A percentile compares a stretch with the other conserved stretches of the same genome.
Conservation (phyloP, 805 yeast species). For the Metschnikowia koreensis region DNA sequence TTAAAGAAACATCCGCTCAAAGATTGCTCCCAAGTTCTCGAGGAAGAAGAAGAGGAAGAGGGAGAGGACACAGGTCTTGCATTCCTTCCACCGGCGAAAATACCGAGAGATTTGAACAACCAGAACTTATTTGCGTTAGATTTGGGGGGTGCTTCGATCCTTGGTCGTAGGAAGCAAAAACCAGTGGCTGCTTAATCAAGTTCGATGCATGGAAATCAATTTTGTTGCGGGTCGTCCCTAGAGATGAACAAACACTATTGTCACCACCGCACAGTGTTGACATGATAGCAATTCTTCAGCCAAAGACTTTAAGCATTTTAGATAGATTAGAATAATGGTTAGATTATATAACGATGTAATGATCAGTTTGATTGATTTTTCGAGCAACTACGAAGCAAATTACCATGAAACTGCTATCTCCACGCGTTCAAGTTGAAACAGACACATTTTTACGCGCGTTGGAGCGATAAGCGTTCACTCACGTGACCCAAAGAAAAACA, state of each 20-base stretch:
- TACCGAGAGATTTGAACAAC: conserved; percentile 15
- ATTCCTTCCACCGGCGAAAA: conserved; percentile 3
- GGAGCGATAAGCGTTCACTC: neutral
- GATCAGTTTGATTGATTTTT: conserved; percentile 4
- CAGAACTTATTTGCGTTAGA: conserved; percentile 41
- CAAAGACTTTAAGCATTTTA: conserved; percentile 1
- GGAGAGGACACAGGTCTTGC: conserved; percentile 20
- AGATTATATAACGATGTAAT: conserved; percentile 7
- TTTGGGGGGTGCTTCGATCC: conserved; percentile 51
- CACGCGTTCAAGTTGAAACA: neutral
- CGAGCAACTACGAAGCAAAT: no score
- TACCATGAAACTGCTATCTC: no score
- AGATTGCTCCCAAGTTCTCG: conserved; percentile 26
- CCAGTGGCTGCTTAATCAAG: conserved; percentile 12
- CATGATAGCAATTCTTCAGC: neutral
- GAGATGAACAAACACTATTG: no score
- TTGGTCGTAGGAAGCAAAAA: conserved; percentile 42
- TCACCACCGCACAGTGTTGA: no score
- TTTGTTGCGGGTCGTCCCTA: no score
- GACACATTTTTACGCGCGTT: neutral
- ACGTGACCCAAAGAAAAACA: neutral
- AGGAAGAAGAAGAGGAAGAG: conserved; percentile 43
- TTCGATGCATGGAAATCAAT: neutral
- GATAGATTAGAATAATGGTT: neutral
- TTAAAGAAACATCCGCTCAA: conserved; percentile 22